Conservation (phyloP, 1,139 yeast species). For the Diutina rugosa region DNA sequence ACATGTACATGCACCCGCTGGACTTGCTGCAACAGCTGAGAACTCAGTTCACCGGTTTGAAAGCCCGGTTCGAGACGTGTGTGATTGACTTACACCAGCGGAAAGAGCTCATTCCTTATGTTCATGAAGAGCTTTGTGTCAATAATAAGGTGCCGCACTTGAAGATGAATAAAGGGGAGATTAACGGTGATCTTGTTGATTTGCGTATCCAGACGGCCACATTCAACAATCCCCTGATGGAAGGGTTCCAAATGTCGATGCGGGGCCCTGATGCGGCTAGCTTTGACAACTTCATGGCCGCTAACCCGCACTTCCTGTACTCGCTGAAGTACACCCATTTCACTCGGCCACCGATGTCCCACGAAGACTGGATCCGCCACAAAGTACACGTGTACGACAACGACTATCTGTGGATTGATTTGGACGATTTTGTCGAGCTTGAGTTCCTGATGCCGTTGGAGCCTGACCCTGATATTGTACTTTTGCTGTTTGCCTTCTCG, state of each 20-base stretch:
- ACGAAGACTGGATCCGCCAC: neutral
- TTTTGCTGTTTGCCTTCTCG: conserved; percentile 55
- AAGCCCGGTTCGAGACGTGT: conserved; percentile 56
- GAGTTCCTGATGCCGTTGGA: conserved; percentile 15
- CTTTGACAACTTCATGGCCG: neutral
- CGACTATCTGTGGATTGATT: conserved; percentile 65
- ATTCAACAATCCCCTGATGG: conserved; percentile 35
- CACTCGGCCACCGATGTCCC: neutral
- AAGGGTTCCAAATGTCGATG: neutral
- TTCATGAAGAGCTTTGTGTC: conserved; percentile 43
- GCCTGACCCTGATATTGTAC: conserved; percentile 40
- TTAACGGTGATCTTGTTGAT: conserved; percentile 61
- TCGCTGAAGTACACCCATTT: neutral
- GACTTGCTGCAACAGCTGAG: neutral
- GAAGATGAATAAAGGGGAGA: conserved; percentile 66
- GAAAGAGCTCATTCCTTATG: conserved; percentile 51
- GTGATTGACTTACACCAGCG: conserved; percentile 78
- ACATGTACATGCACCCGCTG: conserved; percentile 12
- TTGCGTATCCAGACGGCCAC: conserved; percentile 57
- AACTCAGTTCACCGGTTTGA: conserved; percentile 47
- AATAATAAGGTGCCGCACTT: conserved; percentile 40
- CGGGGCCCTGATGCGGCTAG: neutral
- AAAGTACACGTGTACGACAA: conserved; percentile 23
- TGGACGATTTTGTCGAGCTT: conserved; percentile 69
- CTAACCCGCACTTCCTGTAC: neutral